Evolutionary conservation across 345 rosid species (phyloP).

Genomic region (Lumnitzera racemosa): DNA sequence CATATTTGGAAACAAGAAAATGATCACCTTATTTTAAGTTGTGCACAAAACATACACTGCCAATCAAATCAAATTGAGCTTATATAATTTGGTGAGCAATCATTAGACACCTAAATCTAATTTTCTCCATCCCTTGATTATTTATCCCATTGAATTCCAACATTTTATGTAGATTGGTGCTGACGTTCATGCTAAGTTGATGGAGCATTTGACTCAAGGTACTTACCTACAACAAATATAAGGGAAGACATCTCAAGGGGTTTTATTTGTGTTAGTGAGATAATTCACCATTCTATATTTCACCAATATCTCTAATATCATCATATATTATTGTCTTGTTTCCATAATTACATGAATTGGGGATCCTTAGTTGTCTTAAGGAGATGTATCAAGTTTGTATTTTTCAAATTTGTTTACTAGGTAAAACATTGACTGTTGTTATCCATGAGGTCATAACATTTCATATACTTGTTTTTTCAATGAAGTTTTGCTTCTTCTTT

Average conservation of each 20-base stretch:
- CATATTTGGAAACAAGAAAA: slow-evolving; percentile 9
- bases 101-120: not conserved
- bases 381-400: not conserved
- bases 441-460: too few species aligned
- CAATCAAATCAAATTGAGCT: slow-evolving; percentile 19
- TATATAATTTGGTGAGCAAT: slow-evolving; percentile 32
- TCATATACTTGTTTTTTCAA: too few species aligned
- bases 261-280: slow-evolving; percentile 59
- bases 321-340: not conserved
- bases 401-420: too few species aligned
- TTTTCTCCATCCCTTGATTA: not conserved
- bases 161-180: slow-evolving; percentile 44
- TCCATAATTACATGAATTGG: slow-evolving; percentile 10
- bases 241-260: slow-evolving; percentile 63
- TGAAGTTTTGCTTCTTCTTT: too few species aligned
- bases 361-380: slow-evolving; percentile 20
- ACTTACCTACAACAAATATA: slow-evolving; percentile 51
- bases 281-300: not conserved
- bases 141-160: not conserved
- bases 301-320: not conserved
- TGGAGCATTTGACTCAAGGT: slow-evolving; percentile 62
- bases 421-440: too few species aligned
- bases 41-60: slow-evolving; percentile 18
- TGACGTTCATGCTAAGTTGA: slow-evolving; percentile 60
- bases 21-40: slow-evolving; percentile 15